A percentile compares a stretch with the other conserved stretches of the same genome.
phyloP scores from a whole-genome alignment of 192 early-diverging fungal genomes.

The Entomortierella parvispora region DNA sequence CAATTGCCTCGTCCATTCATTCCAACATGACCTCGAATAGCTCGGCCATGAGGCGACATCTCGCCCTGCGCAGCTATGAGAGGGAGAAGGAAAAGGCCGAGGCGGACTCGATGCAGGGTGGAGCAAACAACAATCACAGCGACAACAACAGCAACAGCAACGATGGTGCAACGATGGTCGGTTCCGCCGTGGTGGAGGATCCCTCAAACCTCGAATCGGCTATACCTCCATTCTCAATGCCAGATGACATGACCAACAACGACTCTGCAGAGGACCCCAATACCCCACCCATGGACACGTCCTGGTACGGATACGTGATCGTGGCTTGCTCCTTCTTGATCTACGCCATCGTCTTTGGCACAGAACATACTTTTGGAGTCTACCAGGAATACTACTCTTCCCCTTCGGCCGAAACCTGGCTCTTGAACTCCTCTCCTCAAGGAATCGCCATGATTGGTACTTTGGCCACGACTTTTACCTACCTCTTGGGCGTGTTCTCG shows the following conservation, averaged over 20 bases:
- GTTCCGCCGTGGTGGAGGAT: no score
- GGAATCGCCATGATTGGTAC: slow-evolving; percentile 45
- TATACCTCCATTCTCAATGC: no score
- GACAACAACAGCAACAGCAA: not conserved
- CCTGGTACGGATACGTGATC: slow-evolving; percentile 50
- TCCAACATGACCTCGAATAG: slow-evolving; percentile 14
- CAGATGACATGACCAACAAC: slow-evolving; percentile 9
- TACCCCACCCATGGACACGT: slow-evolving; percentile 39
- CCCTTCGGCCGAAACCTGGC: slow-evolving; percentile 30
- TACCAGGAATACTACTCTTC: slow-evolving; percentile 47
- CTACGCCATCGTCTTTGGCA: slow-evolving; percentile 51
- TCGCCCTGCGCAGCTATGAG: not conserved
- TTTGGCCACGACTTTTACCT: slow-evolving; percentile 45
- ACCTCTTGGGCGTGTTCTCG: slow-evolving; percentile 34
- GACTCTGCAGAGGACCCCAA: not conserved
- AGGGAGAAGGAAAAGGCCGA: slow-evolving; percentile 9
- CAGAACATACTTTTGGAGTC: slow-evolving; percentile 49
- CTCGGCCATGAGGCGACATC: slow-evolving; percentile 8
- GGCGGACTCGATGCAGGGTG: not conserved
- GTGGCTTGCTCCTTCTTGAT: slow-evolving; percentile 31
- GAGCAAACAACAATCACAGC: not conserved
- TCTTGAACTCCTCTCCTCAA: slow-evolving; percentile 13
- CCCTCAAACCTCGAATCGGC: no score
- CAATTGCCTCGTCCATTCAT: slow-evolving; percentile 40
- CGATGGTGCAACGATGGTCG: no score